Base-by-base conservation (phyloP, 2,329 filamentous ascomycete species). In the Moelleriella libera region DNA sequence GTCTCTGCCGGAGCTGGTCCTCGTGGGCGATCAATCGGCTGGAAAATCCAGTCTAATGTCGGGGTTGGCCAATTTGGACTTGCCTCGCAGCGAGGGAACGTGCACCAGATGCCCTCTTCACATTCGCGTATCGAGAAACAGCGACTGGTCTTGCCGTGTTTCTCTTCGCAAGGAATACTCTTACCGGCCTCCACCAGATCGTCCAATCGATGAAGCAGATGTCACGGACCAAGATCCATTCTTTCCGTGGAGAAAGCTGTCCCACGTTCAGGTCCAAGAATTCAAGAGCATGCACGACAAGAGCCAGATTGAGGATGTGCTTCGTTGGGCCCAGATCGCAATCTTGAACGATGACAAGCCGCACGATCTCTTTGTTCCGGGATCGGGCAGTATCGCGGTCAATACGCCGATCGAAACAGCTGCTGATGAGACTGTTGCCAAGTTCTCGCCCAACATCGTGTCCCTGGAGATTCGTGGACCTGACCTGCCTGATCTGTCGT, bases 361-460 rank as follows among this genome's bases (percentile, higher is more conserved):
- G 3, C 69, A 70, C 14, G 63, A 69, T 5, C 60, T 73, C 0
- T 85, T 76, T 47, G 64, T 79, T 3, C 80, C 79, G 0, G 71
- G 68, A 0, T 60, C 74, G 46, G 68, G 67, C 37, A 54, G 67
- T 43, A 59, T 69, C 7, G 58, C 30, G 57, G 63, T 5, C 68
- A 75, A 48, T 44, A 60, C 1, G 49, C 40, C 53, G 1, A 58
- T 60, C 42, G 53, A 58, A 43, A 53, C 57, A 6, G 67, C 70
- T 0, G 67, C 70, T 2, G 61, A 65, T 2, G 55, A 61, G 2
- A 70, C 72, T 0, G 63, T 76, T 5, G 79, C 82, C 0, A 80
- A 85, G 7, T 94, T 94, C 53, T 88, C 83, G 0, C 88, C 88
- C 0, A 95, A 95, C 53, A 74, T 88, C 0, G 81, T 95, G 0